Percentiles rank a stretch among this genome's conserved stretches.
phyloP scores from a whole-genome alignment of 2,329 filamentous ascomycete species.

The Nothophaeocryptopus gaeumannii region DNA sequence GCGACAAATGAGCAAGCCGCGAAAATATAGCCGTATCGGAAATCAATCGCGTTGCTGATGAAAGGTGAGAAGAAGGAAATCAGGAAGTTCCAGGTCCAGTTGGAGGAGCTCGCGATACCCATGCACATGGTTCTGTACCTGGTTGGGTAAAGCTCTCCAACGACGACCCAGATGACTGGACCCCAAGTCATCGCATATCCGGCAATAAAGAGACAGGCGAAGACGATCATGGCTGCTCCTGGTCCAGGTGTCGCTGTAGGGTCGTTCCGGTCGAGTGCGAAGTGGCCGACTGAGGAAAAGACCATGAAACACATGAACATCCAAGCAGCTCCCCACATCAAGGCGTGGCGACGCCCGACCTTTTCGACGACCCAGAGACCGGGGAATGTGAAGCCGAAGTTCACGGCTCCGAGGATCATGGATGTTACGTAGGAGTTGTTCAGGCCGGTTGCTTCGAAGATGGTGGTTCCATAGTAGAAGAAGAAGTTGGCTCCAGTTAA shows the following conservation, averaged over 20 bases:
- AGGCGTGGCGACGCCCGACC: constrained; percentile 44
- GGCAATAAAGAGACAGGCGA: constrained; percentile 66
- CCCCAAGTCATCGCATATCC: constrained; percentile 69
- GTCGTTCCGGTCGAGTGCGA: constrained; percentile 37
- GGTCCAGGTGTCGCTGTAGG: constrained; percentile 41
- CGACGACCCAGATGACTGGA: constrained; percentile 60
- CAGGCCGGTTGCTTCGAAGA: constrained; percentile 39
- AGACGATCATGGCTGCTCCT: constrained; percentile 63
- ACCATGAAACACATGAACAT: constrained; percentile 60
- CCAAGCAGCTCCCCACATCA: constrained; percentile 47
- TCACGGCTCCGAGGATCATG: constrained; percentile 50
- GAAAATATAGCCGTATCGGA: constrained; percentile 73
- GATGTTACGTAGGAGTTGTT: constrained; percentile 46
- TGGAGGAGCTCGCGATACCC: constrained; percentile 59
- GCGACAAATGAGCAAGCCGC: constrained; percentile 67
- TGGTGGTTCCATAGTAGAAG: constrained; percentile 54
- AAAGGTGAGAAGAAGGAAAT: constrained; percentile 71
- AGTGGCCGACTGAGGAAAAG: constrained; percentile 48
- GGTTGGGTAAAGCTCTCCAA: constrained; percentile 51
- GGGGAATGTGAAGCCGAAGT: constrained; percentile 48
- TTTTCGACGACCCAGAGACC: constrained; percentile 49
- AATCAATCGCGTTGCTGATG: constrained; percentile 69
- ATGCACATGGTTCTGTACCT: constrained; percentile 48
- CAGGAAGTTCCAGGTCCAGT: constrained; percentile 51
- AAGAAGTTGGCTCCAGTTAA: constrained; percentile 67